Conservation (phyloP, 495 filamentous ascomycete species). For the Tetracladium setigerum region DNA sequence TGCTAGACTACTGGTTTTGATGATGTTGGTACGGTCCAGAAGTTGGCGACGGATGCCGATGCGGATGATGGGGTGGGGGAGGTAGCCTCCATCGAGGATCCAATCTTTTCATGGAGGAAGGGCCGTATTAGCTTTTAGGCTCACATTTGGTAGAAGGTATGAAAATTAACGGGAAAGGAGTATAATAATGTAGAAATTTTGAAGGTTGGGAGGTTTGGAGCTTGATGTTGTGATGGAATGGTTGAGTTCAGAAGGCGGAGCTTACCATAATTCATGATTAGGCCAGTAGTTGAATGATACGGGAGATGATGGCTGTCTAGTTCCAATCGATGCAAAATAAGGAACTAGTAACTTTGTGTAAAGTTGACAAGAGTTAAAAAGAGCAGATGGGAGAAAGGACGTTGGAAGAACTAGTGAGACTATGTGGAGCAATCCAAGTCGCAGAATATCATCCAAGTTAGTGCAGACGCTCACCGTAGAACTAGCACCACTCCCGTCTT, state of each 20-base stretch:
- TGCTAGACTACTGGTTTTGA: constrained; percentile 36
- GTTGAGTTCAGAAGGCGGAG: not conserved
- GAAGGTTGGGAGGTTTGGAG: not conserved
- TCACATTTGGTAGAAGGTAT: not conserved
- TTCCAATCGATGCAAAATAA: too few relatives aligned
- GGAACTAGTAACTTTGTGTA: too few relatives aligned
- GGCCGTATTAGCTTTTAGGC: too few relatives aligned
- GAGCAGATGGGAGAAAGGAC: too few relatives aligned
- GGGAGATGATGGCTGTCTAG: too few relatives aligned
- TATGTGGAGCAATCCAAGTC: constrained; percentile 1
- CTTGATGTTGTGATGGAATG: not conserved
- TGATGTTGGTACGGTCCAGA: constrained; percentile 38
- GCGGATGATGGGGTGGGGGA: constrained; percentile 51
- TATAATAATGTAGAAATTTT: not conserved
- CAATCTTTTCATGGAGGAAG: constrained; percentile 25
- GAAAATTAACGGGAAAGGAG: not conserved
- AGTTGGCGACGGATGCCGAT: constrained; percentile 49
- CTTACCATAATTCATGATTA: constrained; percentile 26
- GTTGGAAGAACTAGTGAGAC: not conserved
- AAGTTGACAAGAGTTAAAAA: too few relatives aligned
- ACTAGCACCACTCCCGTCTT: not conserved
- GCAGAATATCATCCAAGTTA: constrained; percentile 6
- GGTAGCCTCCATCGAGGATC: constrained; percentile 50
- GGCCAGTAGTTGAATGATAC: not conserved
- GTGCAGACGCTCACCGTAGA: constrained; percentile 1